Evolutionary conservation across 2,329 filamentous ascomycete species (phyloP), one percentile per base, ranked within the genome.

Genomic region (Xylaria sp.): DNA sequence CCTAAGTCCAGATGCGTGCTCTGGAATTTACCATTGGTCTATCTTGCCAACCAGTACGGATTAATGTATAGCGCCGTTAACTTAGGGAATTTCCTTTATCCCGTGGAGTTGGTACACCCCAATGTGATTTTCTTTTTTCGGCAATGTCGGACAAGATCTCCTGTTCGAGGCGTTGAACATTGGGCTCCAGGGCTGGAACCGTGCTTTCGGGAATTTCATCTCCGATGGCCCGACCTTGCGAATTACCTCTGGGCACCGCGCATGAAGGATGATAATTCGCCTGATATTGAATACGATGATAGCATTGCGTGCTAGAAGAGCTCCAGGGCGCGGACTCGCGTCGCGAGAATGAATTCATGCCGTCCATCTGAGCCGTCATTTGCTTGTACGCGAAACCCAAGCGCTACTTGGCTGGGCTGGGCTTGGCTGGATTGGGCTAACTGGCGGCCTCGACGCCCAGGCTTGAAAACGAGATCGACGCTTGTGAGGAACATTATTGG

Each of bases 351-450:
- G 21, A 40, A 18, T 26, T 40, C 41, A 42, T 42, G 48, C 11
- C 24, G 11, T 26, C 5, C 24, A 46, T 17, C 54, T 49, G 42
- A 50, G 20, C 26, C 16, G 41, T 58, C 55, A 52, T 56, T 58
- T 58, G 5, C 29, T 61, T 52, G 54, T 50, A 61, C 56, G 54
- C 20, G 50, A 52, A 56, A 52, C 41, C 19, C 21, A 42, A 38
- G 49, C 43, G n/a, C 43, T 40, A 6, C 29, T 13, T 7, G 5
- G 29, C 24, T 9, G 6, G 24, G 24, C 24, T 26, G 9, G 24
- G 9, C 24, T 26, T 26, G n/a, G 24, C 24, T 26, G 24, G 38
- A 57, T 50, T 46, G 38, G 47, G 45, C 41, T 55, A 52, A 54
- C 50, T 24, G 20, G 40, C 41, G 29, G 18, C 18, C 40, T 43